Percentiles rank a stretch among this genome's conserved stretches.
Conservation (phyloP, 805 yeast genomes). For the Kodamaea lidongshanica region DNA sequence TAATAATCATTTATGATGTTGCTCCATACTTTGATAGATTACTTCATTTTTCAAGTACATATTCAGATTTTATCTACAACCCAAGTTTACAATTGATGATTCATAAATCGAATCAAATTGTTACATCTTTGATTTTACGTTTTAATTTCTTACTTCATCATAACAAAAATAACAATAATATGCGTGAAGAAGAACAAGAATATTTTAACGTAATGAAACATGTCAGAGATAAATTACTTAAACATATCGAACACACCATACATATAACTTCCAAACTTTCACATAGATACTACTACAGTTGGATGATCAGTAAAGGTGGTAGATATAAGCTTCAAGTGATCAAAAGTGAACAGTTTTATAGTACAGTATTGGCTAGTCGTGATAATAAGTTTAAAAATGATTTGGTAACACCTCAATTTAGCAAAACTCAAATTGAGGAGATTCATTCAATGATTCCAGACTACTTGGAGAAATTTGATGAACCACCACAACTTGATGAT, state of each 20-base stretch:
- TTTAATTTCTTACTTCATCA: slow-evolving; percentile 24
- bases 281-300: slow-evolving; percentile 39
- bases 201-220: slow-evolving; percentile 11
- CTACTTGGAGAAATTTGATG: slow-evolving; percentile 1
- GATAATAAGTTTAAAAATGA: slow-evolving; percentile 6
- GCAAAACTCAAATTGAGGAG: slow-evolving; percentile 6
- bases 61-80: slow-evolving; percentile 19
- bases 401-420: slow-evolving; percentile 5
- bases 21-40: slow-evolving; percentile 15
- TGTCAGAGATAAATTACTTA: slow-evolving; percentile 17
- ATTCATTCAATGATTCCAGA: slow-evolving; percentile 1
- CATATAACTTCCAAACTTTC: slow-evolving; percentile 35
- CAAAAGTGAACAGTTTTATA: slow-evolving; percentile 25
- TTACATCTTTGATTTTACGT: slow-evolving; percentile 25
- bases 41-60: slow-evolving; percentile 13
- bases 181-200: slow-evolving; percentile 13
- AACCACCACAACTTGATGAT: no score
- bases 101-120: slow-evolving; percentile 30
- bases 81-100: slow-evolving; percentile 25
- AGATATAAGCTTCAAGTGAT: slow-evolving; percentile 27
- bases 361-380: slow-evolving; percentile 5
- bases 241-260: slow-evolving; percentile 20
- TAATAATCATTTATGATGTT: slow-evolving; percentile 11
- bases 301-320: slow-evolving; percentile 39
- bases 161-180: slow-evolving; percentile 19